Evolutionary conservation across 441 rosid species (phyloP).

Genomic region (Adansonia grandidieri): DNA sequence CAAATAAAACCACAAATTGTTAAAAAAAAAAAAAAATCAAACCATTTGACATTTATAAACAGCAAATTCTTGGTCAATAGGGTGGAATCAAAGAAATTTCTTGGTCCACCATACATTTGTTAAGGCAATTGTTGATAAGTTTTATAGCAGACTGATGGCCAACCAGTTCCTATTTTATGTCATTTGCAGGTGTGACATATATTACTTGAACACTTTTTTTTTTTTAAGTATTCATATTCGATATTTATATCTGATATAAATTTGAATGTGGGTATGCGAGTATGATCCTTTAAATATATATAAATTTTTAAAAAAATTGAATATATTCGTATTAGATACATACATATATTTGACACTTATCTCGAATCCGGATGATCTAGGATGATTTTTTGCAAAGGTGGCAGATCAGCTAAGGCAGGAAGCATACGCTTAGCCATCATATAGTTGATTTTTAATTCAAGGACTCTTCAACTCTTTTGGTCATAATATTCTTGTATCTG

Average conservation of each 20-base stretch:
- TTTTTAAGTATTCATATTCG: too few species aligned
- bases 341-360: too few species aligned
- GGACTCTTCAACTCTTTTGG: too few species aligned
- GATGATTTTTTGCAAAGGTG: not conserved
- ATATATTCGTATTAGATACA: too few species aligned
- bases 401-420: slow-evolving; percentile 21
- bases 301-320: too few species aligned
- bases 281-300: too few species aligned
- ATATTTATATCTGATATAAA: too few species aligned
- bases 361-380: too few species aligned
- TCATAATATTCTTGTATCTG: not conserved
- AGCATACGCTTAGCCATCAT: not conserved
- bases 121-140: not conserved
- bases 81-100: not conserved
- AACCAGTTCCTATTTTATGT: slow-evolving; percentile 8
- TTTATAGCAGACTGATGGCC: not conserved
- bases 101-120: not conserved
- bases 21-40: not conserved
- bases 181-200: not conserved
- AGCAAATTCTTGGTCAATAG: slow-evolving; percentile 14
- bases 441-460: too few species aligned
- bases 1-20: not conserved
- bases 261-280: too few species aligned
- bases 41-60: not conserved
- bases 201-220: too few species aligned